These are phyloP conservation scores for Wallacemonas collosoma DNA, from an alignment of 208 protist genomes.

Conservation along the genomic window DNA sequence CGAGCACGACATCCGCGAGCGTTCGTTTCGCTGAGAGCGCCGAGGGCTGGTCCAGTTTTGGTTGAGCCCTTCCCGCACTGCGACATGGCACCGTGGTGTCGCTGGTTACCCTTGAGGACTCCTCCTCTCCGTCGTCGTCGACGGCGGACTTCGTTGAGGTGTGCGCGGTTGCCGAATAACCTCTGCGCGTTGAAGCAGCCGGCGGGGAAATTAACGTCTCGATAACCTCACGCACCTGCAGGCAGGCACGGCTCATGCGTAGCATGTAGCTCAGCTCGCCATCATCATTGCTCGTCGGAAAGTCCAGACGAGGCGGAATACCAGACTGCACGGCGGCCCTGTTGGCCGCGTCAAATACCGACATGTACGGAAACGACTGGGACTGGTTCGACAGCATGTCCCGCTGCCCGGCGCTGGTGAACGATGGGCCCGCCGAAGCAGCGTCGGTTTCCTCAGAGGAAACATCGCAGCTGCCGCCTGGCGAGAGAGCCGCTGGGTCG, in stretches of 20 bases:
- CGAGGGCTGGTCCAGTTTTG: no score
- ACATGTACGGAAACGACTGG: constrained; percentile 19
- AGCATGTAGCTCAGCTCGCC: constrained; percentile 68
- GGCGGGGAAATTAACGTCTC: constrained; percentile 13
- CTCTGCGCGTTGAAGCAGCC: not conserved
- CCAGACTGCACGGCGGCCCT: constrained; percentile 18
- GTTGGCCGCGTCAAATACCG: constrained; percentile 8
- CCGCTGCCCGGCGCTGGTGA: not conserved
- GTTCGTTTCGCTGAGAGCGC: not conserved
- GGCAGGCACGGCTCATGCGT: constrained; percentile 41
- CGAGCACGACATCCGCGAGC: constrained; percentile 1
- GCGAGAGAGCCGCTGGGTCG: not conserved
- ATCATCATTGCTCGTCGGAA: constrained; percentile 57
- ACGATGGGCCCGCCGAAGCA: not conserved
- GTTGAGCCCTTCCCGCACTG: no score
- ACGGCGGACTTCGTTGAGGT: not conserved
- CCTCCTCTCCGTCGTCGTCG: not conserved
- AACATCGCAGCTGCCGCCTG: not conserved
- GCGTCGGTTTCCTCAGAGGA: not conserved
- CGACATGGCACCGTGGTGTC: no score
- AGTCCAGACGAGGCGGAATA: constrained; percentile 76
- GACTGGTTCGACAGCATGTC: constrained; percentile 13
- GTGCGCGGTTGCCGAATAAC: not conserved
- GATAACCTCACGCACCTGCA: constrained; percentile 46
- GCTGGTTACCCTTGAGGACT: not conserved